Conservation (phyloP, 148 eudicot species). For the Spergularia bocconei region DNA sequence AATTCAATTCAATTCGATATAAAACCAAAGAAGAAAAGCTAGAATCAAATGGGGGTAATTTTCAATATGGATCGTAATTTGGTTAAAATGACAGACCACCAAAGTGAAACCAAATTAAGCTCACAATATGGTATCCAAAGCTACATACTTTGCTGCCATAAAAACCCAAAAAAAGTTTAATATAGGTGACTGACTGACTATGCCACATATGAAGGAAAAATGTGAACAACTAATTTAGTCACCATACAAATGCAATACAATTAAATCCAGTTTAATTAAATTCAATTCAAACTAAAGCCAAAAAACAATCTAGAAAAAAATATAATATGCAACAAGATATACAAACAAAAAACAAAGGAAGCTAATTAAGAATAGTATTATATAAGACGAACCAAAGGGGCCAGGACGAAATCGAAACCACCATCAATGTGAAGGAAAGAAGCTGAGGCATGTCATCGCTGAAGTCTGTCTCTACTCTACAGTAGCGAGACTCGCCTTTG, state of each 20-base stretch:
- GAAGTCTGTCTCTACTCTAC: constrained; percentile 89
- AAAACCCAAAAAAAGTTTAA: neutral
- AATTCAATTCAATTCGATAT: too few species aligned
- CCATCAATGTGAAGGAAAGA: constrained; percentile 62
- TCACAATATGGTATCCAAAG: neutral
- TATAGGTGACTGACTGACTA: constrained; percentile 32
- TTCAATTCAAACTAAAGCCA: neutral
- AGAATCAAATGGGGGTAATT: neutral
- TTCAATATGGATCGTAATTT: neutral
- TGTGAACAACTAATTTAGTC: constrained; percentile 28
- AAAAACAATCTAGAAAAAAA: neutral
- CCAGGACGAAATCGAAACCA: constrained; percentile 80
- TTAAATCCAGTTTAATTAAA: neutral
- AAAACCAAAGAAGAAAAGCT: neutral
- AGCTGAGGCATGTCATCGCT: constrained; percentile 74
- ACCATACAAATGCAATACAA: constrained; percentile 5
- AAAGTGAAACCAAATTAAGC: neutral
- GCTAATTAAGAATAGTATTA: neutral
- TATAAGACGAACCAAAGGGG: constrained; percentile 57
- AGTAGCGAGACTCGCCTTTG: constrained; percentile 77
- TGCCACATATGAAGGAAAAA: constrained; percentile 1
- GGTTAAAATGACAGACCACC: neutral
- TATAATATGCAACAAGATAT: neutral
- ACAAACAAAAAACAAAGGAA: neutral
- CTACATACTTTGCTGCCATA: neutral